Evolutionary conservation across 1,139 yeast genomes (phyloP).

Genomic region (Taphrina betulina): DNA sequence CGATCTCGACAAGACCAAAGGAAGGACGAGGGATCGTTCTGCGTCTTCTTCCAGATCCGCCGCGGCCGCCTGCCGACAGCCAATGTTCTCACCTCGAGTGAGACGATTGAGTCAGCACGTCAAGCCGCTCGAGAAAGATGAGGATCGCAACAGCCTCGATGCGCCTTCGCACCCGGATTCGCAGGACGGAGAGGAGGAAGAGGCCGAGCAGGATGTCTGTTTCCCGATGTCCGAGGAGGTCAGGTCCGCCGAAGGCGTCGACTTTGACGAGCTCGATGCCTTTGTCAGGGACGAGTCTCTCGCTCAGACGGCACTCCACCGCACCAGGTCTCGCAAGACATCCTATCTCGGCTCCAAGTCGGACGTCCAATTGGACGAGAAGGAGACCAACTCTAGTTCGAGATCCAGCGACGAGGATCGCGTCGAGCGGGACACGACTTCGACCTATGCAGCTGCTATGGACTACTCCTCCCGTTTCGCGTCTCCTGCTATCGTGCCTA

Average conservation of each 20-base stretch:
- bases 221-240: constrained; percentile 82
- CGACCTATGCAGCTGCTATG: constrained; percentile 17
- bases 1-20: constrained; percentile 3
- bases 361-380: constrained; percentile 5
- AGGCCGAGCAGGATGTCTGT: constrained; percentile 96
- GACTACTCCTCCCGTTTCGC: constrained; percentile 11
- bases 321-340: constrained; percentile 29
- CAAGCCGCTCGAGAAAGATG: constrained; percentile 7
- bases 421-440: too few relatives aligned
- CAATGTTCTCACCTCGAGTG: constrained; percentile 12
- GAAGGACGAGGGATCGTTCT: not conserved
- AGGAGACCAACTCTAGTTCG: not conserved
- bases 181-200: constrained; percentile 42
- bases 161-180: constrained; percentile 30
- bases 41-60: constrained; percentile 1
- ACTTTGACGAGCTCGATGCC: constrained; percentile 47
- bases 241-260: constrained; percentile 43
- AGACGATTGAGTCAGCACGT: constrained; percentile 20
- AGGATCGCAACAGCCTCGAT: constrained; percentile 20
- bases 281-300: constrained; percentile 42
- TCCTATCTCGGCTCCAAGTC: constrained; percentile 11
- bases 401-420: constrained; percentile 32
- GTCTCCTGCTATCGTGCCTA: constrained; percentile 29
- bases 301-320: constrained; percentile 8
- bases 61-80: not conserved